phyloP scores from a whole-genome alignment of 208 protist genomes.

The Leishmania amazonensis region DNA sequence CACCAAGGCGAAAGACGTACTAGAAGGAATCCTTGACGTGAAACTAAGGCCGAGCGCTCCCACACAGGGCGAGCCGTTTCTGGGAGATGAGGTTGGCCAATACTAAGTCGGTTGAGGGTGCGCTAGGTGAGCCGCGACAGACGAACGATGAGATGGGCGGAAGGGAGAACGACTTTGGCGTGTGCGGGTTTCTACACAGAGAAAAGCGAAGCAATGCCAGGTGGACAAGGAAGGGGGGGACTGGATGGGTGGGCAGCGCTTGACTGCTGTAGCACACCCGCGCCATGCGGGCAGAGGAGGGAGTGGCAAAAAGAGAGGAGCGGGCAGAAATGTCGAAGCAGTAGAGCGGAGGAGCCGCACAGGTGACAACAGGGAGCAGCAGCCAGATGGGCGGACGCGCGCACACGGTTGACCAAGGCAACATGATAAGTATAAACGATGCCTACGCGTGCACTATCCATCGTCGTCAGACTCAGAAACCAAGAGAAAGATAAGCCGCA shows the following conservation, averaged over 20 bases:
- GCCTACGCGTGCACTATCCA: not conserved
- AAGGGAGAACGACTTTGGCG: not conserved
- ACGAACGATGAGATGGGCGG: not conserved
- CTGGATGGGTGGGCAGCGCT: not conserved
- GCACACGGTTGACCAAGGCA: not conserved
- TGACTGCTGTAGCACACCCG: not conserved
- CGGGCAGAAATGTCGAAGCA: not conserved
- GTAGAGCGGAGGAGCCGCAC: not conserved
- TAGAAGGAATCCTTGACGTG: not conserved
- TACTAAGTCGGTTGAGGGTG: not conserved
- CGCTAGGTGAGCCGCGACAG: not conserved
- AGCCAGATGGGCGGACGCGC: not conserved
- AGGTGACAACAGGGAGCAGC: not conserved
- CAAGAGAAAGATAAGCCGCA: not conserved
- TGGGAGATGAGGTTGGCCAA: not conserved
- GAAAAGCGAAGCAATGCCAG: not conserved
- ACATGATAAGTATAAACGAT: constrained; percentile 8
- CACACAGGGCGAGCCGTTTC: not conserved
- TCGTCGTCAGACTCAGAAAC: not conserved
- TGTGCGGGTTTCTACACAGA: not conserved
- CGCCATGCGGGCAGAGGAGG: not conserved
- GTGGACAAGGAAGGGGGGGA: not conserved
- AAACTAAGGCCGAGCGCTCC: not conserved
- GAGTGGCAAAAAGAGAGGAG: not conserved
- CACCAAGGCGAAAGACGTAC: constrained; percentile 1